Percentiles rank a stretch among this genome's conserved stretches.
phyloP scores from a whole-genome alignment of 805 yeast genomes.

The Brettanomyces sp. region DNA sequence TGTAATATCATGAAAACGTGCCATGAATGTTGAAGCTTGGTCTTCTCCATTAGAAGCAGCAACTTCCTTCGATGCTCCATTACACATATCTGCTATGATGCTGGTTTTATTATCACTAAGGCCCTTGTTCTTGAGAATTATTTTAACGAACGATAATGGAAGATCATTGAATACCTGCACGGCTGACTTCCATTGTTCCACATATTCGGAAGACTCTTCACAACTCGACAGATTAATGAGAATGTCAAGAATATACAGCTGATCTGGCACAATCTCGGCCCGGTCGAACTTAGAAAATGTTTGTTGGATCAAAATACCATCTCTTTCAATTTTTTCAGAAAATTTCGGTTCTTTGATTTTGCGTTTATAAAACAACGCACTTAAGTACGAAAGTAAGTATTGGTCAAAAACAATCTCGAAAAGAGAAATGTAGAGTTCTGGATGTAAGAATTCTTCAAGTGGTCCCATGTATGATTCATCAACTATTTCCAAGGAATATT shows the following conservation, averaged over 20 bases:
- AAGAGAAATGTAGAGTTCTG: constrained; percentile 21
- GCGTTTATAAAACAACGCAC: constrained; percentile 13
- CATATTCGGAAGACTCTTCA: constrained; percentile 35
- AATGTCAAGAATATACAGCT: constrained; percentile 43
- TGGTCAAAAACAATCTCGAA: constrained; percentile 27
- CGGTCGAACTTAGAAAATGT: constrained; percentile 38
- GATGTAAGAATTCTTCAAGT: constrained; percentile 19
- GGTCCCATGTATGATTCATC: constrained; percentile 21
- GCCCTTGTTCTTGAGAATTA: constrained; percentile 46
- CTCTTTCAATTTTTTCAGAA: constrained; percentile 47
- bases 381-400: constrained; percentile 29
- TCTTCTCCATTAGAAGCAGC: constrained; percentile 1
- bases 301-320: constrained; percentile 47
- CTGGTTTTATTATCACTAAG: constrained; percentile 13
- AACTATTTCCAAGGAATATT: constrained; percentile 17
- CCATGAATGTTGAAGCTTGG: constrained; percentile 7
- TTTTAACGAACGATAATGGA: constrained; percentile 60
- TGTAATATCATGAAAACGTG: constrained; percentile 7
- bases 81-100: background rate
- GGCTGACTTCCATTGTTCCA: constrained; percentile 34
- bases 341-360: constrained; percentile 20
- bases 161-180: constrained; percentile 66
- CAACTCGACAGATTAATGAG: constrained; percentile 47
- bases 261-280: constrained; percentile 3
- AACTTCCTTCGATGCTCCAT: background rate